phyloP scores from a whole-genome alignment of 768 basidiomycete species.

The Podaxis sp. region DNA sequence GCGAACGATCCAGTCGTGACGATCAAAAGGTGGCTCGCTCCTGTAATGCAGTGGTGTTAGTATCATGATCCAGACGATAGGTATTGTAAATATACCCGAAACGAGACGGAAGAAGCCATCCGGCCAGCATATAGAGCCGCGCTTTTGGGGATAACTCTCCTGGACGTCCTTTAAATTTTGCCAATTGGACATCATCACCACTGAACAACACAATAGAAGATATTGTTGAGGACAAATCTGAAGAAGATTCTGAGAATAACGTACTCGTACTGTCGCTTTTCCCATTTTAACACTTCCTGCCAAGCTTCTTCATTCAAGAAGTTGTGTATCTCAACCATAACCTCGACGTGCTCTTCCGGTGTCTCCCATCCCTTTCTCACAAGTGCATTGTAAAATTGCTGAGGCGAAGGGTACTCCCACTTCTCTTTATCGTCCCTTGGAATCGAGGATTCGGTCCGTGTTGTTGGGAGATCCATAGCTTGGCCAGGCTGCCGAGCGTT shows the following conservation, averaged over 20 bases:
- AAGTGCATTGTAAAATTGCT: constrained; percentile 97
- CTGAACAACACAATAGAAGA: constrained; percentile 32
- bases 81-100: constrained; percentile 68
- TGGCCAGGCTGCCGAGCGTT: constrained; percentile 65
- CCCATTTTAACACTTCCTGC: constrained; percentile 94
- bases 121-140: constrained; percentile 79
- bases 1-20: constrained; percentile 96
- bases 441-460: constrained; percentile 81
- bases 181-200: constrained; percentile 67
- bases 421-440: constrained; percentile 57
- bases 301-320: constrained; percentile 97
- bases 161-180: constrained; percentile 86
- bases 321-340: constrained; percentile 98
- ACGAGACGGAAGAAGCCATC: constrained; percentile 82
- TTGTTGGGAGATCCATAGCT: constrained; percentile 59
- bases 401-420: constrained; percentile 97
- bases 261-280: constrained; percentile 64
- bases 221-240: neutral
- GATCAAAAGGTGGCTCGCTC: constrained; percentile 91
- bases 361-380: constrained; percentile 97
- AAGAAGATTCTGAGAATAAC: constrained; percentile 23
- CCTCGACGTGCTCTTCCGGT: constrained; percentile 92
- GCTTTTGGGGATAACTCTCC: constrained; percentile 96
- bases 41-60: constrained; percentile 37
- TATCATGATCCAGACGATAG: neutral